Evolutionary conservation across 768 basidiomycete genomes (phyloP).

Genomic region (Cystofilobasidium macerans): DNA sequence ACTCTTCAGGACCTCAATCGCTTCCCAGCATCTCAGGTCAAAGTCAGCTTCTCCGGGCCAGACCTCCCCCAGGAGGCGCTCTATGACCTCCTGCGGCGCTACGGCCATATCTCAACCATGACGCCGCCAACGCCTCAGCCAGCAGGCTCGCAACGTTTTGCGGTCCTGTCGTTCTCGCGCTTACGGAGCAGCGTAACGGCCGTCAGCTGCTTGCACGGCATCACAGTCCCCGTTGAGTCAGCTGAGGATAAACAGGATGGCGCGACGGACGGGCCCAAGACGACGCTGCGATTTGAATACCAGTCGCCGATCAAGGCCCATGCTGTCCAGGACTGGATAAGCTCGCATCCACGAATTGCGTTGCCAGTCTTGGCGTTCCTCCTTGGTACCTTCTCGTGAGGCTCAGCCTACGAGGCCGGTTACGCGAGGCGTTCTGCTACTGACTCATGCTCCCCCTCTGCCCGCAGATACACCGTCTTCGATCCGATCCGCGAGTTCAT

Average conservation of each 20-base stretch:
- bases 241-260: not conserved
- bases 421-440: no score
- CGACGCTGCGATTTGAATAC: slow-evolving; percentile 35
- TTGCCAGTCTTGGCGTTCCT: slow-evolving; percentile 58
- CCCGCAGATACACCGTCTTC: slow-evolving; percentile 53
- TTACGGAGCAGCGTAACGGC: slow-evolving; percentile 12
- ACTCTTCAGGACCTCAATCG: slow-evolving; percentile 66
- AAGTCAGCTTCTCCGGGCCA: slow-evolving; percentile 77
- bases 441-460: no score
- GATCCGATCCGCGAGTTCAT: slow-evolving; percentile 79
- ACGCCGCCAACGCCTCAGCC: slow-evolving; percentile 22
- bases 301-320: slow-evolving; percentile 37
- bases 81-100: slow-evolving; percentile 13
- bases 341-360: slow-evolving; percentile 36
- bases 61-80: slow-evolving; percentile 61
- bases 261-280: slow-evolving; percentile 23
- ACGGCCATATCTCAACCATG: slow-evolving; percentile 16
- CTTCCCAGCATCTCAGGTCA: slow-evolving; percentile 60
- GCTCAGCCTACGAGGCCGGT: no score
- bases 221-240: slow-evolving; percentile 3
- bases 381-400: slow-evolving; percentile 68
- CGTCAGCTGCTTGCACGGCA: slow-evolving; percentile 20
- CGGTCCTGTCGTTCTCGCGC: slow-evolving; percentile 12
- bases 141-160: slow-evolving; percentile 14
- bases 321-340: slow-evolving; percentile 38